Base-by-base conservation (phyloP, 2,329 filamentous ascomycete genomes). In the Pseudogymnoascus sp. region DNA sequence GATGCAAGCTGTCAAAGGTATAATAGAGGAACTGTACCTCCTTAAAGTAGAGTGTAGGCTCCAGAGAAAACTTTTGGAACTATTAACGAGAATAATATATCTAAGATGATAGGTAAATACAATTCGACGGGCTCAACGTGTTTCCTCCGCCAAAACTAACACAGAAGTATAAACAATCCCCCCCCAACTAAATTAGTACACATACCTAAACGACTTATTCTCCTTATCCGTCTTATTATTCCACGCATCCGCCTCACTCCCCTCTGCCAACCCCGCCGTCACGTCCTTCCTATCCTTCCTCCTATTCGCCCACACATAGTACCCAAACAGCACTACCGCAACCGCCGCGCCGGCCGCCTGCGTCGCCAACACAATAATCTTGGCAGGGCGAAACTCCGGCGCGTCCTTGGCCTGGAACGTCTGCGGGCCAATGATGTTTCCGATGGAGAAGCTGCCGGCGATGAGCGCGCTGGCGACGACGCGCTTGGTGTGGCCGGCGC, bases 131-230 rank as follows among this genome's bases (percentile, higher is more conserved):
- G n/a, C n/a, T 10, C 10, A 21, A 21, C n/a, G 10, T 19, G 1
- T 33, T 33, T 5, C 29, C 29, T 35, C 47, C 26, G 10, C 11
- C 50, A 11, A 33, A 56, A 33, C 50, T 16, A 33, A 56, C 50
- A 56, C 26, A 53, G 47, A 53, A 33, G 50, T 35, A 56, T 56
- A 56, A 21, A 56, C 26, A 44, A 8, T 3, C 24, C 14, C n/a
- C 29, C 31, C 19, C 11, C 33, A 13, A 29, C 7, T 13, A 21
- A 37, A 59, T 64, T 72, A 79, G 53, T 79, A 79, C 0, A 74
- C 74, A 68, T 86, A 86, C 59, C 81, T 77, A 70, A 86, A 86
- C 19, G 76, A 77, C 68, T 77, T 78, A 68, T 86, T 86, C 73
- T 86, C 79, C 68, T 72, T 78, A 65, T 86, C 84, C 6, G 83